Percentiles rank a stretch among this genome's conserved stretches.
Conservation (phyloP, 1,139 yeast genomes). For the Yamadazyma atmosphaerica region DNA sequence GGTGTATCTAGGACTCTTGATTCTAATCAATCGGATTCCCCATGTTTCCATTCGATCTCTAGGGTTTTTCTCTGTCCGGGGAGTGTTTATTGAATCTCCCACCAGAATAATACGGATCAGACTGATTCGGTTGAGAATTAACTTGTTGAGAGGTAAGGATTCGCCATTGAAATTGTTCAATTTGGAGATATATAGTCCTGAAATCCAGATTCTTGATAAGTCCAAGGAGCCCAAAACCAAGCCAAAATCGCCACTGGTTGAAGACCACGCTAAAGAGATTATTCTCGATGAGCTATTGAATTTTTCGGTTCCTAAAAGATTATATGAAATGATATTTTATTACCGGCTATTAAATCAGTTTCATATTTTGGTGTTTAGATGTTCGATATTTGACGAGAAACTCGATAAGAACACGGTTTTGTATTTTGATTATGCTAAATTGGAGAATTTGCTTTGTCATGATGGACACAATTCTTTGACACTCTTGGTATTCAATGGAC, state of each 20-base stretch:
- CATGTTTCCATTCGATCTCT: constrained; percentile 32
- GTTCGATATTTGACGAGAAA: constrained; percentile 17
- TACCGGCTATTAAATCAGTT: constrained; percentile 31
- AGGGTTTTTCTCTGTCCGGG: constrained; percentile 38
- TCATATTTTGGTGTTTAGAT: constrained; percentile 29
- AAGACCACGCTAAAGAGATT: constrained; percentile 1
- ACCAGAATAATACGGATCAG: constrained; percentile 20
- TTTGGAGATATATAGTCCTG: constrained; percentile 29
- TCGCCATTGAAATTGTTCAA: constrained; percentile 33
- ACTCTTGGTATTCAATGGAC: constrained; percentile 32
- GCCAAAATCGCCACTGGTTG: neutral
- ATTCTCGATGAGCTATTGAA: constrained; percentile 9
- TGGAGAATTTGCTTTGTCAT: constrained; percentile 24
- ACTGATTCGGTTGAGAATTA: constrained; percentile 26
- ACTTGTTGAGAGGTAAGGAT: constrained; percentile 25
- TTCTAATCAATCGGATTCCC: constrained; percentile 33
- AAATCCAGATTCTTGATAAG: constrained; percentile 13
- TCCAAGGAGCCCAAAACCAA: neutral
- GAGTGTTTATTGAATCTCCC: constrained; percentile 25
- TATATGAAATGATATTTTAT: constrained; percentile 18
- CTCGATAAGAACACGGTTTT: constrained; percentile 9
- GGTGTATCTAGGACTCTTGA: constrained; percentile 19
- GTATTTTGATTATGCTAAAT: constrained; percentile 29
- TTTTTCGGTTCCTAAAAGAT: constrained; percentile 14
- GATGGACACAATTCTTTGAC: constrained; percentile 24